phyloP scores from a whole-genome alignment of 225 moss, liverwort and hornwort species.

The Bryum argenteum region DNA sequence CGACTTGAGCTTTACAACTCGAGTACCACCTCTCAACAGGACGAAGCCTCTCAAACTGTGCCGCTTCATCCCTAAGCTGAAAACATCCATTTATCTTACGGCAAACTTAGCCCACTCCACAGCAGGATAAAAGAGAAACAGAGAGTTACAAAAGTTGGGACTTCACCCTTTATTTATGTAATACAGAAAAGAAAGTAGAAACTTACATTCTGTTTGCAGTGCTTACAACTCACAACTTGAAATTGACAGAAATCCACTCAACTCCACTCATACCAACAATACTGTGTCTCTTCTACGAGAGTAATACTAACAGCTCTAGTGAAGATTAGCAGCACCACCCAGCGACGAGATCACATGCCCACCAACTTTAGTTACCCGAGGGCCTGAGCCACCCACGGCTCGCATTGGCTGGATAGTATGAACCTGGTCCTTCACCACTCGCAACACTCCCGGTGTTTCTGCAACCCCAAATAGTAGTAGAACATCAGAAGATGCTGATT shows the following conservation, averaged over 20 bases:
- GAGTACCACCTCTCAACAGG: no score
- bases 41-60: no score
- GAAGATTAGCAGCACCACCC: slow-evolving; percentile 34
- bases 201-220: no score
- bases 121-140: neutral
- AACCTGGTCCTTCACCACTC: slow-evolving; percentile 51
- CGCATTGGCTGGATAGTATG: slow-evolving; percentile 31
- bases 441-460: slow-evolving; percentile 59
- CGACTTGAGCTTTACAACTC: no score
- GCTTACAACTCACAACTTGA: no score
- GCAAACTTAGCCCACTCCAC: neutral
- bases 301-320: slow-evolving; percentile 17
- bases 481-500: no score
- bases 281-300: neutral
- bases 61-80: neutral
- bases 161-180: no score
- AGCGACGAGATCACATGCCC: slow-evolving; percentile 47
- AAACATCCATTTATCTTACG: neutral
- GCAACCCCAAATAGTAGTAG: slow-evolving; percentile 4
- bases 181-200: no score
- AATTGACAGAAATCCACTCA: neutral
- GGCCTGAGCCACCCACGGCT: slow-evolving; percentile 57
- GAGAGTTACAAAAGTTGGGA: neutral
- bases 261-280: neutral
- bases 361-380: slow-evolving; percentile 50